Conservation (phyloP, 2,329 filamentous ascomycete genomes). For the Fonsecaea pedrosoi region DNA sequence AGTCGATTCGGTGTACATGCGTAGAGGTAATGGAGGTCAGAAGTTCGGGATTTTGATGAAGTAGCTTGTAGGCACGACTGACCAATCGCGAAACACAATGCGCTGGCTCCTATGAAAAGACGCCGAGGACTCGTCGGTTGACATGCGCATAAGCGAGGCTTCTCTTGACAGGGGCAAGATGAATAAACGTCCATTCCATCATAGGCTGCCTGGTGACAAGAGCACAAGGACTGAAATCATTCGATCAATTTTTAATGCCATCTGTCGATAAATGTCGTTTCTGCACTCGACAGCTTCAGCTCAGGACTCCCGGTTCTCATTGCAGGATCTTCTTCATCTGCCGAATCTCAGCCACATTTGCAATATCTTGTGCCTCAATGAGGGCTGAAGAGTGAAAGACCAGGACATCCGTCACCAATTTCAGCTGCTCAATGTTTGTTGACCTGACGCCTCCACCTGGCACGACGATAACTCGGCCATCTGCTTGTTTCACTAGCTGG, state of each 20-base stretch:
- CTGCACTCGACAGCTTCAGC: not conserved
- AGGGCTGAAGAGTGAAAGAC: slow-evolving; percentile 28
- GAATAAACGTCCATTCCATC: not conserved
- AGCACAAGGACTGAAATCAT: not conserved
- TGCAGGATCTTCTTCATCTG: slow-evolving; percentile 7
- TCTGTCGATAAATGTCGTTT: not conserved
- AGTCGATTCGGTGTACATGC: not conserved
- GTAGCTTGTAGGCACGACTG: not conserved
- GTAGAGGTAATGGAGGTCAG: not conserved
- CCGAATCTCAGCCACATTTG: slow-evolving; percentile 5
- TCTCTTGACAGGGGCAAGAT: not conserved
- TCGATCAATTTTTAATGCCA: not conserved
- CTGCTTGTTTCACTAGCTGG: slow-evolving; percentile 36
- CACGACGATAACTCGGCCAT: slow-evolving; percentile 51
- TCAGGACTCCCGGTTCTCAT: not conserved
- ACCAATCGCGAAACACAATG: not conserved
- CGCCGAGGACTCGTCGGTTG: not conserved
- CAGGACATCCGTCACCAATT: slow-evolving; percentile 8
- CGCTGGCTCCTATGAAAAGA: not conserved
- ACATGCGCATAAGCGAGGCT: not conserved
- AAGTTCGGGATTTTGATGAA: not conserved
- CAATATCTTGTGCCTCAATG: slow-evolving; percentile 9
- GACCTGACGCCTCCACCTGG: slow-evolving; percentile 59
- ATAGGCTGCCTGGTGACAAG: not conserved
- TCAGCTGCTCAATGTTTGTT: slow-evolving; percentile 46